phyloP scores from a whole-genome alignment of 208 protist genomes.

The Angomonas deanei region DNA sequence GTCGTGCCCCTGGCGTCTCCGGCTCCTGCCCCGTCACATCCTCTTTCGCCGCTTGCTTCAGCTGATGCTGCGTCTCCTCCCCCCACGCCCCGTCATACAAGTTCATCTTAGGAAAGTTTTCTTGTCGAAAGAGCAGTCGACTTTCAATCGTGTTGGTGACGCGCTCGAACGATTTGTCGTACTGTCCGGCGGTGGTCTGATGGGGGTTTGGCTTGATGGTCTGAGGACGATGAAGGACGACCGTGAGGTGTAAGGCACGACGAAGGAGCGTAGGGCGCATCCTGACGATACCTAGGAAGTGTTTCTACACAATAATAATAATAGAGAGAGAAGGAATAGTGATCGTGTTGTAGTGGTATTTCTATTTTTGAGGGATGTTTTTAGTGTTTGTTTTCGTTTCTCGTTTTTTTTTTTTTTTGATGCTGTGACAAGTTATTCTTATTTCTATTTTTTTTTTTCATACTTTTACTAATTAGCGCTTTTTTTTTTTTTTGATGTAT shows the following conservation, averaged over 20 bases:
- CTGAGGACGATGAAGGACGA: conserved; percentile 35
- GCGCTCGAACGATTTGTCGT: conserved; percentile 81
- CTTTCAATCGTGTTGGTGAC: conserved; percentile 55
- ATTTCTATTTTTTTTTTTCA: neutral
- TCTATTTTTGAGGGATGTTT: neutral
- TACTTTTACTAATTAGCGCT: neutral
- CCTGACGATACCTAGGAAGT: too few relatives aligned
- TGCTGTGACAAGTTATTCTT: conserved; percentile 4
- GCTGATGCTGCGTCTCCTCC: conserved; percentile 42
- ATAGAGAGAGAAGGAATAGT: conserved; percentile 1
- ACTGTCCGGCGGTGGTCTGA: conserved; percentile 55
- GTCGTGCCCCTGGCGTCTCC: conserved; percentile 45
- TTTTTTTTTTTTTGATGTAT: conserved; percentile 11
- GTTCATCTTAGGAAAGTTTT: conserved; percentile 40
- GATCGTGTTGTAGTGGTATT: too few relatives aligned
- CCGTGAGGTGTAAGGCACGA: conserved; percentile 18
- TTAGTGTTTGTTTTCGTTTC: neutral
- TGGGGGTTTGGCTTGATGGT: conserved; percentile 78
- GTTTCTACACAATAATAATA: too few relatives aligned
- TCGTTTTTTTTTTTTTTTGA: neutral
- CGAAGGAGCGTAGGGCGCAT: too few relatives aligned
- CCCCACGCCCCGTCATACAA: conserved; percentile 66
- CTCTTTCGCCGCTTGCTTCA: conserved; percentile 45
- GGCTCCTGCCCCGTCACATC: conserved; percentile 53
- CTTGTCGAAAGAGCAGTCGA: conserved; percentile 54